These are phyloP conservation scores for Fusarium subglutinans DNA, from an alignment of 2,329 filamentous ascomycete species.

Conservation along the genomic window DNA sequence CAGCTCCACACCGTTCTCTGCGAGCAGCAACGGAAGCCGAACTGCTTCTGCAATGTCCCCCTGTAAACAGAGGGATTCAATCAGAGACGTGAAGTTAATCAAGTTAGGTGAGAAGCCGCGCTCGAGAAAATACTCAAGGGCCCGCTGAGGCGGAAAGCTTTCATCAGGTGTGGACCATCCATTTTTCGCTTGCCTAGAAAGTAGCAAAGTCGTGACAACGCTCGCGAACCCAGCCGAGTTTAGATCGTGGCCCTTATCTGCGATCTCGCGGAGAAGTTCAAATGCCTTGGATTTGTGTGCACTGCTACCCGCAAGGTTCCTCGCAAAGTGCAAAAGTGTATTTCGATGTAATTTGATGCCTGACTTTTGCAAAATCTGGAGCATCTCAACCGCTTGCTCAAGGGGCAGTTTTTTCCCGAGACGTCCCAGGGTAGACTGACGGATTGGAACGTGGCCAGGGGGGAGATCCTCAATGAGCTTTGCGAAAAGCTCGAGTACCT, in stretches of 20 bases:
- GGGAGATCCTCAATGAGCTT: slow-evolving; percentile 45
- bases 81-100: slow-evolving; percentile 71
- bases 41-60: slow-evolving; percentile 50
- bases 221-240: slow-evolving; percentile 59
- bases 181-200: slow-evolving; percentile 39
- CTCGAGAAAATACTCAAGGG: slow-evolving; percentile 58
- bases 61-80: slow-evolving; percentile 74
- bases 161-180: slow-evolving; percentile 28
- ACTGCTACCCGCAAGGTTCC: slow-evolving; percentile 52
- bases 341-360: slow-evolving; percentile 49
- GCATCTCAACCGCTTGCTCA: slow-evolving; percentile 49
- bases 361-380: slow-evolving; percentile 45
- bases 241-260: slow-evolving; percentile 55
- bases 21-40: slow-evolving; percentile 46
- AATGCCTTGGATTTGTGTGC: slow-evolving; percentile 55
- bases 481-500: slow-evolving; percentile 43
- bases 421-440: slow-evolving; percentile 51
- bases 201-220: slow-evolving; percentile 69
- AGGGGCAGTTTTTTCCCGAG: slow-evolving; percentile 44
- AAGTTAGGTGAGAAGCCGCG: slow-evolving; percentile 71
- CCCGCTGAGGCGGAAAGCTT: slow-evolving; percentile 45
- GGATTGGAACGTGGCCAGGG: slow-evolving; percentile 47
- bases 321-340: slow-evolving; percentile 60
- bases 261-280: slow-evolving; percentile 49
- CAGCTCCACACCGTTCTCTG: slow-evolving; percentile 62